Evolutionary conservation across 1,284 basidiomycete species (phyloP).

Genomic region (Cutaneotrichosporon sp.): DNA sequence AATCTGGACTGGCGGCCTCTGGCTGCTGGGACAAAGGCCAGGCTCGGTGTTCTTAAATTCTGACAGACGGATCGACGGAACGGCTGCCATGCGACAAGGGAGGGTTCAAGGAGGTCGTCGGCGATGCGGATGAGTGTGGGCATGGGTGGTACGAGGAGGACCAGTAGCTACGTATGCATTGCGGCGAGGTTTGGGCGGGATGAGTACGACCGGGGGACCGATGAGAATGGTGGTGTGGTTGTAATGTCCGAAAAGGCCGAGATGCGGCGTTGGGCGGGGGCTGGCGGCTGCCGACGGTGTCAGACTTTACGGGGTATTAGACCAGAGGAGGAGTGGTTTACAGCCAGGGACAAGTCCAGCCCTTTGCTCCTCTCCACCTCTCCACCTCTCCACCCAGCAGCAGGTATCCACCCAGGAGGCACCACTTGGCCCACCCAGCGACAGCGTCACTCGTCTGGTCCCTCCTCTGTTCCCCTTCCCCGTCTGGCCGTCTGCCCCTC

Average conservation of each 20-base stretch:
- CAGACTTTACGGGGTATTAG: too few species aligned
- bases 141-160: neutral
- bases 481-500: too few species aligned
- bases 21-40: neutral
- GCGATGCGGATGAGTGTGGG: neutral
- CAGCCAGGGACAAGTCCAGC: too few species aligned
- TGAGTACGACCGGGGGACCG: constrained; percentile 5
- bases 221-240: neutral
- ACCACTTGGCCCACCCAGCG: too few species aligned
- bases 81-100: neutral
- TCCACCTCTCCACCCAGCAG: too few species aligned
- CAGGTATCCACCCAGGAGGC: too few species aligned
- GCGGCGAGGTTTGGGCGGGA: neutral
- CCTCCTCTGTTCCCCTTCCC: too few species aligned
- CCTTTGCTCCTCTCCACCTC: too few species aligned
- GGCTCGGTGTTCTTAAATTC: neutral
- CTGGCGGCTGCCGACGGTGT: constrained; percentile 4
- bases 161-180: neutral
- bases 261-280: neutral
- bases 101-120: too few species aligned
- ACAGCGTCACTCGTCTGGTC: too few species aligned
- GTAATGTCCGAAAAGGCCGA: constrained; percentile 7
- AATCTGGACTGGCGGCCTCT: neutral
- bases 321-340: too few species aligned
- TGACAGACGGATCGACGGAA: neutral